These are phyloP conservation scores for Vicia faba DNA, from an alignment of 306 rosid species.

Conservation along the genomic window DNA sequence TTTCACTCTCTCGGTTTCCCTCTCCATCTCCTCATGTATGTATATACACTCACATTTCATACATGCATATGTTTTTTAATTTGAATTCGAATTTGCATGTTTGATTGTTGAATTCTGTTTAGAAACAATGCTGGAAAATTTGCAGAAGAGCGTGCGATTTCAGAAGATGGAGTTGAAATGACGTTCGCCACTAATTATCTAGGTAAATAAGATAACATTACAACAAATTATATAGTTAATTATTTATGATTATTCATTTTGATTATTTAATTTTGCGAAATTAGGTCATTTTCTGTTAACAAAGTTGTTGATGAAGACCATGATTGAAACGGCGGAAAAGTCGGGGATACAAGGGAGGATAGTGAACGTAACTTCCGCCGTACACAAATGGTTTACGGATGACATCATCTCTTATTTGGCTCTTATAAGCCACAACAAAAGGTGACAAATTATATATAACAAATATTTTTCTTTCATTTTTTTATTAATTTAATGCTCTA, in stretches of 20 bases:
- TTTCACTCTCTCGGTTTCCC: conserved; percentile 67
- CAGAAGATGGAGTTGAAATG: conserved; percentile 90
- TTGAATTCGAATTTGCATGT: conserved; percentile 3
- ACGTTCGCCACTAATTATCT: conserved; percentile 90
- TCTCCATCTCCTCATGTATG: conserved; percentile 79
- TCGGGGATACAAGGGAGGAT: conserved; percentile 74
- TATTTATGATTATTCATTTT: not conserved
- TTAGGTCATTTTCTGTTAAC: conserved; percentile 88
- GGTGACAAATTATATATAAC: conserved; percentile 38
- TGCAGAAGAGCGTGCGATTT: conserved; percentile 64
- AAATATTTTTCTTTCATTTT: not conserved
- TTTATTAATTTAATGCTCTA: not conserved
- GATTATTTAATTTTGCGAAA: not conserved
- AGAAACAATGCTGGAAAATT: conserved; percentile 95
- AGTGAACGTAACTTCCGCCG: conserved; percentile 79
- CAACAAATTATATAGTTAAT: too few species aligned
- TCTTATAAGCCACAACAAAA: conserved; percentile 53
- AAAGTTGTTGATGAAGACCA: conserved; percentile 57
- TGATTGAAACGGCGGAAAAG: conserved; percentile 68
- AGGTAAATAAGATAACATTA: conserved; percentile 36
- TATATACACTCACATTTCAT: not conserved
- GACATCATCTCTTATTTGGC: conserved; percentile 61
- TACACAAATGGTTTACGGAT: conserved; percentile 86
- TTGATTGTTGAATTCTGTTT: not conserved
- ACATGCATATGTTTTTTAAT: not conserved